These are phyloP conservation scores for Hypomyces perniciosus DNA, from an alignment of 2,329 filamentous ascomycete genomes.

Conservation along the genomic window DNA sequence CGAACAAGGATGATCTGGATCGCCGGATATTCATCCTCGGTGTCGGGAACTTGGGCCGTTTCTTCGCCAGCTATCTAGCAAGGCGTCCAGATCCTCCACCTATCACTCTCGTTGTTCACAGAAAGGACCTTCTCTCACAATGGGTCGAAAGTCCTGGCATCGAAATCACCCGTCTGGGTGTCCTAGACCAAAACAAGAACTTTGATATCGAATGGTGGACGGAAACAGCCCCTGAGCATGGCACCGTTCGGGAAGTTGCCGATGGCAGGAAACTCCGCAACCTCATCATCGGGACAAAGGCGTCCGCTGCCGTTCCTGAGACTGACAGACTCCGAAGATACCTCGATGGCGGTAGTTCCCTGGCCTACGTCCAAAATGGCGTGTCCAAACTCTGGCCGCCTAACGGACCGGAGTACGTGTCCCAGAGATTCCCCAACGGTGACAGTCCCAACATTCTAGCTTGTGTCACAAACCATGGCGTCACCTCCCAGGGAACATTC, in stretches of 20 bases:
- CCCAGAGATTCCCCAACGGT: constrained; percentile 32
- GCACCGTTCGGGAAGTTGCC: constrained; percentile 35
- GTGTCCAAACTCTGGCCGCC: constrained; percentile 64
- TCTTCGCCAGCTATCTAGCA: constrained; percentile 69
- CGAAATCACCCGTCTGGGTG: constrained; percentile 34
- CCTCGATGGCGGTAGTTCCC: constrained; percentile 57
- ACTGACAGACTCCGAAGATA: constrained; percentile 54
- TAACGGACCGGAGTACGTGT: constrained; percentile 37
- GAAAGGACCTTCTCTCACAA: constrained; percentile 40
- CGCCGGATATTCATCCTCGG: constrained; percentile 72
- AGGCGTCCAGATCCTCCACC: constrained; percentile 56
- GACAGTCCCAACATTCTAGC: constrained; percentile 62
- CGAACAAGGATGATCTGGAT: constrained; percentile 15
- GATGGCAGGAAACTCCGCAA: constrained; percentile 51
- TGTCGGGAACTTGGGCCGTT: constrained; percentile 71
- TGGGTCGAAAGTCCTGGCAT: constrained; percentile 43
- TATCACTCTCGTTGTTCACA: constrained; percentile 74
- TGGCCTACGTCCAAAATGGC: constrained; percentile 84
- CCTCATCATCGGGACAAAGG: constrained; percentile 74
- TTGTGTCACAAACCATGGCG: constrained; percentile 56
- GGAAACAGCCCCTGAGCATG: constrained; percentile 32
- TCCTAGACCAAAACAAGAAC: constrained; percentile 25
- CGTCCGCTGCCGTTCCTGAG: constrained; percentile 59
- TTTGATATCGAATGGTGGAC: constrained; percentile 53
- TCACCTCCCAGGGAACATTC: constrained; percentile 46